These are phyloP conservation scores for Diplocarpon mali DNA, from an alignment of 2,329 filamentous ascomycete genomes.

Conservation along the genomic window DNA sequence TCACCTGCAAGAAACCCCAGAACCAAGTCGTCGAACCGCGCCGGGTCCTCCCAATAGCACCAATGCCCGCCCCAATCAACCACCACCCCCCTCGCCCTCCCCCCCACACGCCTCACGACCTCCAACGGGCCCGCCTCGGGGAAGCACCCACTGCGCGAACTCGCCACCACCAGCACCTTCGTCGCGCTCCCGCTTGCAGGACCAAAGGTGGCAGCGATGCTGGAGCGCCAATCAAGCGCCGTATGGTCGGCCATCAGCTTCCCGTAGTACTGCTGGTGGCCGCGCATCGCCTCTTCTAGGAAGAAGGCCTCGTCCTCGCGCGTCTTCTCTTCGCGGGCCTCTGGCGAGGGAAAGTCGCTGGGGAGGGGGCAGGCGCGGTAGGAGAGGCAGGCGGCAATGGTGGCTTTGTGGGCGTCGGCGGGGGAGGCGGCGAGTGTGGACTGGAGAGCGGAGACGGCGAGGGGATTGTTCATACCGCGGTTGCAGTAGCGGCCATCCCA, in stretches of 20 bases:
- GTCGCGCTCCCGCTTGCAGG: constrained; percentile 12
- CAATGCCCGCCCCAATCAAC: constrained; percentile 27
- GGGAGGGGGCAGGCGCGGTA: constrained; percentile 20
- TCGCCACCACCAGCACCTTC: constrained; percentile 24
- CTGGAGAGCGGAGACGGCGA: constrained; percentile 21
- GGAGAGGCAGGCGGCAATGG: constrained; percentile 23
- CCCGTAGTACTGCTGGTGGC: constrained; percentile 22
- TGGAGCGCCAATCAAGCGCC: constrained; percentile 23
- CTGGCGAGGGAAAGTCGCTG: constrained; percentile 7
- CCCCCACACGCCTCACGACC: constrained; percentile 21
- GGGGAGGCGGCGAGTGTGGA: constrained; percentile 18
- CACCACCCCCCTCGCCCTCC: constrained; percentile 17
- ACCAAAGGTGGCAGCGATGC: constrained; percentile 21
- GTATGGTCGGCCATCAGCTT: constrained; percentile 28
- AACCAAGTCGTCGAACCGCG: constrained; percentile 21
- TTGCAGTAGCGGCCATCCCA: constrained; percentile 25
- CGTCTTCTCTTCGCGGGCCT: not conserved
- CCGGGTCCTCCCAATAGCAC: constrained; percentile 27
- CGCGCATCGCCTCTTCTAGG: constrained; percentile 22
- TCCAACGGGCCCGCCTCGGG: constrained; percentile 22
- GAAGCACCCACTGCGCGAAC: constrained; percentile 26
- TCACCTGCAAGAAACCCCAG: not conserved
- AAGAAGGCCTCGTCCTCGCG: constrained; percentile 24
- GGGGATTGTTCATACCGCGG: constrained; percentile 22
- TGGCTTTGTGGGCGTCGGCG: constrained; percentile 20